Evolutionary conservation across 2,329 filamentous ascomycete genomes (phyloP).

Genomic region (Hawksworthiomyces lignivorus): DNA sequence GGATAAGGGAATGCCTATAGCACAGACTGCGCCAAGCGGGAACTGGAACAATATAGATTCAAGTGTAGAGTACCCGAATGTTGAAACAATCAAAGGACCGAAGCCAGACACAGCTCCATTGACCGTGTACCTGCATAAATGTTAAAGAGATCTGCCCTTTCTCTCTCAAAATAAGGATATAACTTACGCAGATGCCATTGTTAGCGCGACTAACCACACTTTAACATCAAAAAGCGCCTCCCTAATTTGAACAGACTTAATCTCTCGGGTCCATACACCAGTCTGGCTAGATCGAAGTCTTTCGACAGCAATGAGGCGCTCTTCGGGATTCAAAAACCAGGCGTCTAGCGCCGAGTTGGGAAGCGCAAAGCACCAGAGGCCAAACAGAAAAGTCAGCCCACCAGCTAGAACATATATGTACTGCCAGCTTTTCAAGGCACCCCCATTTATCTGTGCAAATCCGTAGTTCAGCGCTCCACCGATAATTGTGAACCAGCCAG

Average conservation of each 20-base stretch:
- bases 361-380: constrained; percentile 53
- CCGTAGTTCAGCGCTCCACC: constrained; percentile 59
- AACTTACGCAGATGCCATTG: constrained; percentile 56
- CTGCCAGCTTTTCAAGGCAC: constrained; percentile 54
- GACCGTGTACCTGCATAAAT: constrained; percentile 47
- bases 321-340: constrained; percentile 59
- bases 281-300: constrained; percentile 55
- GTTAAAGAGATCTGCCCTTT: background rate
- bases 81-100: constrained; percentile 63
- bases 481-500: constrained; percentile 54
- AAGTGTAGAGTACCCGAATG: constrained; percentile 58
- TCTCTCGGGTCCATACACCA: constrained; percentile 51
- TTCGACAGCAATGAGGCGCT: constrained; percentile 58
- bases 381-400: constrained; percentile 55
- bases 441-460: constrained; percentile 54
- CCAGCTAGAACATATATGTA: constrained; percentile 64
- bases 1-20: constrained; percentile 57
- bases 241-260: constrained; percentile 51
- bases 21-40: constrained; percentile 61
- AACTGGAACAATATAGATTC: constrained; percentile 68
- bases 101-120: constrained; percentile 66
- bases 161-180: too few relatives aligned
- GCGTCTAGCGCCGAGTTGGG: constrained; percentile 60
- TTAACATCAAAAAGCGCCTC: constrained; percentile 54
- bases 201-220: constrained; percentile 55